Conservation (phyloP, 2,329 filamentous ascomycete species). For the Phaeoacremonium minimum region DNA sequence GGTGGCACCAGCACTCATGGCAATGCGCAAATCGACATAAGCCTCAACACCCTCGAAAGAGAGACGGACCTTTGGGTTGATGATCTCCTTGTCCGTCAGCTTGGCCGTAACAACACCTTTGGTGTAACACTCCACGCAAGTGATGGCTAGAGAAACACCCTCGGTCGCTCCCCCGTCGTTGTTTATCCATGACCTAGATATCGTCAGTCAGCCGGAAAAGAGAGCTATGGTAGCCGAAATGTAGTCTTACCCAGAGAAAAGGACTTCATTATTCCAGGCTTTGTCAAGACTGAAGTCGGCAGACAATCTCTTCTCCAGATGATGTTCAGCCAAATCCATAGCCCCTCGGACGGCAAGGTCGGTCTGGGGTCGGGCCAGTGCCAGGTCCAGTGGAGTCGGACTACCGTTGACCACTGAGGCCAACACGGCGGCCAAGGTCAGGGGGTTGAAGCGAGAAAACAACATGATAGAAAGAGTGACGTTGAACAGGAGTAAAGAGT, state of each 20-base stretch:
- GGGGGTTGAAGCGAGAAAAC: background rate
- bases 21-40: constrained; percentile 44
- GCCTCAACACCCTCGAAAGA: constrained; percentile 46
- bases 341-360: constrained; percentile 10
- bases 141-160: constrained; percentile 21
- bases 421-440: background rate
- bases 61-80: constrained; percentile 34
- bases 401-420: background rate
- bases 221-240: background rate
- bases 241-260: constrained; percentile 12
- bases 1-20: constrained; percentile 36
- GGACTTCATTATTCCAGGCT: constrained; percentile 11
- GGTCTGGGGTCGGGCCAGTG: constrained; percentile 4
- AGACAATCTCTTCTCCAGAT: constrained; percentile 10
- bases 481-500: too few relatives aligned
- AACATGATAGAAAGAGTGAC: background rate
- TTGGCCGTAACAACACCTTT: constrained; percentile 41
- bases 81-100: constrained; percentile 33
- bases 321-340: constrained; percentile 8
- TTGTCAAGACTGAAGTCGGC: constrained; percentile 11
- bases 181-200: constrained; percentile 8
- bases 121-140: constrained; percentile 44
- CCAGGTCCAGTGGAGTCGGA: background rate
- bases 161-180: constrained; percentile 7
- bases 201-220: background rate